phyloP scores from a whole-genome alignment of 495 filamentous ascomycete species.

The Sphaerosporella brunnea region DNA sequence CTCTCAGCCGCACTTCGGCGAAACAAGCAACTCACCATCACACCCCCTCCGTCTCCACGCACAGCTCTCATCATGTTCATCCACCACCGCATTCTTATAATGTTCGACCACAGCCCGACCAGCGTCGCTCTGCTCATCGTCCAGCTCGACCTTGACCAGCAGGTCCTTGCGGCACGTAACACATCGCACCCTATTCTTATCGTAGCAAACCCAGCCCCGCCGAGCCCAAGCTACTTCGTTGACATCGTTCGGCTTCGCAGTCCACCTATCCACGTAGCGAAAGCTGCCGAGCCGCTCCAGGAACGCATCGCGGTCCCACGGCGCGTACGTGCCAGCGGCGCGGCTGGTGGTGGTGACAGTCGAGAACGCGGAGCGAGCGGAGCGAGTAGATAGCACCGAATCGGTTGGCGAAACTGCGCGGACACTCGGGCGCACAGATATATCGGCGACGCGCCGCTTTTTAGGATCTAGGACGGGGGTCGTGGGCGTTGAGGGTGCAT shows the following conservation, averaged over 20 bases:
- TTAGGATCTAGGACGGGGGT: constrained; percentile 12
- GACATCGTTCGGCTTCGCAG: constrained; percentile 57
- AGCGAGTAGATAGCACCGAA: constrained; percentile 13
- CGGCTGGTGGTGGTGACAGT: constrained; percentile 7
- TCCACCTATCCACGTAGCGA: constrained; percentile 76
- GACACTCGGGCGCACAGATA: constrained; percentile 12
- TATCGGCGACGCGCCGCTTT: constrained; percentile 20
- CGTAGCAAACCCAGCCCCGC: constrained; percentile 74
- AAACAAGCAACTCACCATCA: constrained; percentile 53
- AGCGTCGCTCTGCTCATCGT: constrained; percentile 35
- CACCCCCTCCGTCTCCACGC: constrained; percentile 73
- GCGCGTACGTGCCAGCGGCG: constrained; percentile 38
- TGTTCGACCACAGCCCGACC: constrained; percentile 57
- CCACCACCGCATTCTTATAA: constrained; percentile 51
- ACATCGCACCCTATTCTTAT: constrained; percentile 66
- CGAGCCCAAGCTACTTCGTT: constrained; percentile 93
- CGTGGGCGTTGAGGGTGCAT: constrained; percentile 7
- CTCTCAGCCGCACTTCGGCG: too few relatives aligned
- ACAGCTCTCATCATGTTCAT: constrained; percentile 67
- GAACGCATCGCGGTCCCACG: constrained; percentile 69
- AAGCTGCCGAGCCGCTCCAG: constrained; percentile 71
- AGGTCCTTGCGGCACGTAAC: constrained; percentile 66
- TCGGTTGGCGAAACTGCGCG: constrained; percentile 22
- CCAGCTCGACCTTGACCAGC: constrained; percentile 58
- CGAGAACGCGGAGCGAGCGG: constrained; percentile 16